These are phyloP conservation scores for Gymnopilus junonius DNA, from an alignment of 768 basidiomycete genomes.

Conservation along the genomic window DNA sequence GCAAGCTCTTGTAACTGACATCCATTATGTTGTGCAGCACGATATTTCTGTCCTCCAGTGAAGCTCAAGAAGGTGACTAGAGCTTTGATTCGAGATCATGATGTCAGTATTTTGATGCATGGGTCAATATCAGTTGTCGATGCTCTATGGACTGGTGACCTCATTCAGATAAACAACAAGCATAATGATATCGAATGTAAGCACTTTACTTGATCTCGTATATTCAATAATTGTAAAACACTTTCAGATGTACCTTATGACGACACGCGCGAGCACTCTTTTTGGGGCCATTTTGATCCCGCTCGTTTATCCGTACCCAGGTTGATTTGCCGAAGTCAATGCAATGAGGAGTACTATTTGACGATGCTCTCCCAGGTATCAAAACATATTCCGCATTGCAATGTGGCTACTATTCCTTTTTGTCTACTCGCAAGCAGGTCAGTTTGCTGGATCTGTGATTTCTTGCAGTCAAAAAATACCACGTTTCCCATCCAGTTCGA, in stretches of 20 bases:
- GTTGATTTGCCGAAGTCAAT: constrained; percentile 33
- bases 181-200: constrained; percentile 80
- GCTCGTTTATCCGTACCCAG: constrained; percentile 81
- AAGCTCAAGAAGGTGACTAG: constrained; percentile 76
- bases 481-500: constrained; percentile 48
- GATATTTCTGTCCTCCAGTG: constrained; percentile 84
- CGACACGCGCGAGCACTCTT: constrained; percentile 52
- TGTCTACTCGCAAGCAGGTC: constrained; percentile 85
- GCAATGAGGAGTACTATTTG: background rate
- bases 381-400: constrained; percentile 78
- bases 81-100: background rate
- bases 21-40: constrained; percentile 44
- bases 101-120: background rate
- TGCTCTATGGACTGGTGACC: constrained; percentile 80
- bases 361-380: constrained; percentile 57
- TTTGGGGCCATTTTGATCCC: constrained; percentile 78
- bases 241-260: constrained; percentile 68
- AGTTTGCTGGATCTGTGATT: constrained; percentile 17
- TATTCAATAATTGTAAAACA: background rate
- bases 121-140: constrained; percentile 65
- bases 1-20: background rate
- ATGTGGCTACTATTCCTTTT: constrained; percentile 81
- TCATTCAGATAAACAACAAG: constrained; percentile 79
- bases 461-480: background rate
- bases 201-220: constrained; percentile 14